Base-by-base conservation (phyloP, 495 filamentous ascomycete species). In the Aspergillus bertholletiae region DNA sequence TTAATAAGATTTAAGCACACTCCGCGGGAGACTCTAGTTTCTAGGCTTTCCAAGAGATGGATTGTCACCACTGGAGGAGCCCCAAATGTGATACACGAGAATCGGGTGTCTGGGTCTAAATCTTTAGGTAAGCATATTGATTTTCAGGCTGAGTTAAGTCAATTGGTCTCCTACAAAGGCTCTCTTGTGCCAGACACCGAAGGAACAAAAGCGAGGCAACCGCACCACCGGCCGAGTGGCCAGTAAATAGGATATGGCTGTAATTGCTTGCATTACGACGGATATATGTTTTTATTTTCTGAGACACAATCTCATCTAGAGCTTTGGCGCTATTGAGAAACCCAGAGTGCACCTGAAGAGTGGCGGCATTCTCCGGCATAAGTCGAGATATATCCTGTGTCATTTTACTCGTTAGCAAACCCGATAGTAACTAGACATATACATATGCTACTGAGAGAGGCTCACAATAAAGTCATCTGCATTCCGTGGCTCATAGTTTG, bases 151-250 rank as follows among this genome's bases (percentile, higher is more conserved):
- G 34, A 6, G 15, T n/a, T 12, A n/a, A 2, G 34, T n/a, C 7
- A n/a, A n/a, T 15, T 15, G 6, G 34, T 13, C 13, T n/a, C 13
- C 17, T 37, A 37, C 34, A 37, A 21, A 20, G 3, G 12, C 13
- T 34, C 39, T 18, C n/a, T 15, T 35, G 27, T 37, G 41, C 34
- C 5, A 46, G 18, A 46, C 24, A 46, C n/a, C 30, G 51, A 28
- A 53, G 51, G 20, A 49, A 48, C 5, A 55, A 35, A 8, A 55
- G 32, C 3, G 45, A 55, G n/a, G 45, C 53, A 7, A 55, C 53
- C 13, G 53, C 53, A 15, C 53, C 53, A 22, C 45, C 53, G 1
- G 53, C 45, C 0, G 32, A 49, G 28, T 55, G 53, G 21, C 45
- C 45, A 3, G 32, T 43, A 17, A 55, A 55, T 6, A 55, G 45